Evolutionary conservation across 2,329 filamentous ascomycete species (phyloP).

Genomic region (Colletotrichum costaricense): DNA sequence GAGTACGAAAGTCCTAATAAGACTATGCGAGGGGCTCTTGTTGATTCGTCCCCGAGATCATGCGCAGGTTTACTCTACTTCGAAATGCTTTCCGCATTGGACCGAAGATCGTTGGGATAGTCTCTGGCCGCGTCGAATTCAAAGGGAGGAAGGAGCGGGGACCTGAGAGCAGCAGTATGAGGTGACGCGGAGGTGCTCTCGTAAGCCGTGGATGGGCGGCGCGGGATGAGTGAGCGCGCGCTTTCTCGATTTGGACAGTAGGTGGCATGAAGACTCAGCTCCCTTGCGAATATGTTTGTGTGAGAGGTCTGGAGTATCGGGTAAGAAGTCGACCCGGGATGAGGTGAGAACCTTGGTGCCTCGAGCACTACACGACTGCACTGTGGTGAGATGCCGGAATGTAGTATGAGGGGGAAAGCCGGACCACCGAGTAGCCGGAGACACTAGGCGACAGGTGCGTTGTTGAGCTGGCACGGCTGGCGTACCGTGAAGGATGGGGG

Average conservation of each 20-base stretch:
- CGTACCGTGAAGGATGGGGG: not conserved
- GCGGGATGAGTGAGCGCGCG: not conserved
- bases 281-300: not conserved
- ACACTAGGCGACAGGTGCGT: not conserved
- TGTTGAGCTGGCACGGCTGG: not conserved
- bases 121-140: not conserved
- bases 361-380: not conserved
- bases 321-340: not conserved
- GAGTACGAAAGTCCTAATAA: not conserved
- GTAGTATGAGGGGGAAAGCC: not conserved
- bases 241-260: not conserved
- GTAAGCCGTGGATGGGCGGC: not conserved
- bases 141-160: not conserved
- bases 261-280: not conserved
- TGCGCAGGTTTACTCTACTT: not conserved
- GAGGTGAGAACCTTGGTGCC: not conserved
- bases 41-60: not conserved
- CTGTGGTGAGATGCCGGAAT: not conserved
- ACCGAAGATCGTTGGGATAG: not conserved
- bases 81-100: not conserved
- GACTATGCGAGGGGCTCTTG: not conserved
- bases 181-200: not conserved
- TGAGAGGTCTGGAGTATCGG: not conserved
- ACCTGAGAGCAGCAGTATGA: no score
- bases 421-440: not conserved